A percentile compares a stretch with the other conserved stretches of the same genome.
Evolutionary conservation across 2,329 filamentous ascomycete species (phyloP).

Genomic region (Aurifilum marmelostoma): DNA sequence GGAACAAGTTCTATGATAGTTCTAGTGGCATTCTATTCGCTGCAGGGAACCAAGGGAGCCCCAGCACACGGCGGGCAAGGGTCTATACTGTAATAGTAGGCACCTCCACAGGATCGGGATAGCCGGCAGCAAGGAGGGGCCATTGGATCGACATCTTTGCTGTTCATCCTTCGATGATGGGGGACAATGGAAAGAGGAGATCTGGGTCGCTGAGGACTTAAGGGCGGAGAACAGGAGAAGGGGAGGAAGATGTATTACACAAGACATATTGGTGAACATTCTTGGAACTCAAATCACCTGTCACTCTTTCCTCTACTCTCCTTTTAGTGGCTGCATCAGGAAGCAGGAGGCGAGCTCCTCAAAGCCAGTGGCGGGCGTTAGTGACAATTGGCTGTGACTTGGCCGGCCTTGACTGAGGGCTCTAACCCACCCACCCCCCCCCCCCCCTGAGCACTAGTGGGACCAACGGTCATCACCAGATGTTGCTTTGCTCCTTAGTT

Average conservation of each 20-base stretch:
- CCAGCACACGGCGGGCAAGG: not conserved
- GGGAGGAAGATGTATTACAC: not conserved
- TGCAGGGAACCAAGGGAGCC: not conserved
- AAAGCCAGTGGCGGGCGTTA: not conserved
- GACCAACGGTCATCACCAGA: not conserved
- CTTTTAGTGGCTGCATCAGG: not conserved
- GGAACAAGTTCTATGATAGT: not conserved
- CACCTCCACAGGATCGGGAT: conserved; percentile 12
- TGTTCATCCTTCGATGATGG: not conserved
- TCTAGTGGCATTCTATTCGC: conserved; percentile 8
- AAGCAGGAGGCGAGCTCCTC: not conserved
- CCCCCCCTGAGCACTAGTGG: conserved; percentile 6
- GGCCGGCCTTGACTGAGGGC: too few species aligned
- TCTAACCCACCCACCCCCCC: not conserved
- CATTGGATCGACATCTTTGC: not conserved
- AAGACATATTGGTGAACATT: not conserved
- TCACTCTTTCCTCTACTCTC: not conserved
- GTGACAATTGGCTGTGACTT: not conserved
- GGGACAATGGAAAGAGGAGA: not conserved
- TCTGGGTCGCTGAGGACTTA: too few species aligned
- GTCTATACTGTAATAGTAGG: not conserved
- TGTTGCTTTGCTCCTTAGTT: not conserved
- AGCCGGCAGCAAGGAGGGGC: not conserved
- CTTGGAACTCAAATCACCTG: not conserved
- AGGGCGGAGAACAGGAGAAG: too few species aligned